Base-by-base conservation (phyloP, 352 stramenopile genomes). In the Aphanomyces invadans region DNA sequence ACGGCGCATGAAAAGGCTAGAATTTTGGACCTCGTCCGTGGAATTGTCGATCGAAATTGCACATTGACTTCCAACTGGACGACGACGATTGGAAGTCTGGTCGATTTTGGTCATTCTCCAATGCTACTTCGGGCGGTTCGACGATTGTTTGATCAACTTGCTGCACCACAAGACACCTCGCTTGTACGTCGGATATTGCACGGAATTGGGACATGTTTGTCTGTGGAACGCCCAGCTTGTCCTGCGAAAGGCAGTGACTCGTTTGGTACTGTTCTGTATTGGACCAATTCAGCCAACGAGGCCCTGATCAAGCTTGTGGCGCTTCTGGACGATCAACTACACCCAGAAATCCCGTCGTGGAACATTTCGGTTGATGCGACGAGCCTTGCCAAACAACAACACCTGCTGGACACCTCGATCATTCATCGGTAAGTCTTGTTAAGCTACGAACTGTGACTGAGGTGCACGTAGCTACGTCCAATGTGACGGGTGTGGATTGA, bases 401-500 rank as follows among this genome's bases (percentile, higher is more conserved):
- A 59, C 26, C 56, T 67, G 60, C 48, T 57, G n/a, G 60, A 67
- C 21, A 29, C 60, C 28, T 67, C 60, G 9, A 67, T 67, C 42
- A 28, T 67, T 19, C 60, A 67, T 32, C 42, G 59, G 59, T 66
- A 66, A 52, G 15, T 32, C 11, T 55, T 55, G 46, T 26, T 55
- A 10, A 15, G 15, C 25, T 23, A 55, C n/a, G n/a, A n/a, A 15
- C 1, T 55, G 15, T 39, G 17, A 28, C 54, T 62, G 10, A 62
- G 1, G 0, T 28, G 9, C 48, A 3, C 79, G 86, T 70, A 71
- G 77, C 17, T 88, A 78, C 57, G 83, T 92, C n/a, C 80, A 82
- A 19, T 92, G 83, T 63, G 83, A 92, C 62, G 80, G 81, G 12
- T 92, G 83, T 53, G 84, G 88, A 61, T 76, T 87, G 53, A 90